phyloP scores from a whole-genome alignment of 345 rosid genomes.

The Draba incana region DNA sequence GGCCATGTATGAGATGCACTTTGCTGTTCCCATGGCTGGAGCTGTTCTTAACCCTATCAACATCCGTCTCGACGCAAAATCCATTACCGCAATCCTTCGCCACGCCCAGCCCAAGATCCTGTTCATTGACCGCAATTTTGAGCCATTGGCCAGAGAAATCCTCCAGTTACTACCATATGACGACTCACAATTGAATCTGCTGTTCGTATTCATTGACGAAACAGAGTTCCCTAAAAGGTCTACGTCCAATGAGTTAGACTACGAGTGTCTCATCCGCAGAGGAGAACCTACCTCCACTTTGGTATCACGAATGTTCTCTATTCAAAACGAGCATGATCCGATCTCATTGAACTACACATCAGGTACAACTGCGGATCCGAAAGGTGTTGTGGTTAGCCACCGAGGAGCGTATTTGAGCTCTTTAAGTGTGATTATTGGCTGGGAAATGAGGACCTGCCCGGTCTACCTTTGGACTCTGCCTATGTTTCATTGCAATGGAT shows the following conservation, averaged over 20 bases:
- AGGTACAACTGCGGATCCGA: slow-evolving; percentile 79
- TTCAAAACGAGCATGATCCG: slow-evolving; percentile 66
- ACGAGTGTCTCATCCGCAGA: slow-evolving; percentile 55
- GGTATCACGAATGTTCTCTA: slow-evolving; percentile 28
- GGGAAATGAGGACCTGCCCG: slow-evolving; percentile 49
- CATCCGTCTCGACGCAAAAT: slow-evolving; percentile 68
- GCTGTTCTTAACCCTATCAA: slow-evolving; percentile 83
- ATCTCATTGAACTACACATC: slow-evolving; percentile 79
- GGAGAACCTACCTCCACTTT: slow-evolving; percentile 42
- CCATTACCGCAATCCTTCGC: slow-evolving; percentile 53
- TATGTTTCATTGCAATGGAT: slow-evolving; percentile 88
- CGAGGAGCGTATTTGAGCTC: slow-evolving; percentile 76
- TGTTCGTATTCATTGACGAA: slow-evolving; percentile 35
- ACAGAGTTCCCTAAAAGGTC: background rate
- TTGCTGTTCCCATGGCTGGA: slow-evolving; percentile 86
- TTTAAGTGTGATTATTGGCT: slow-evolving; percentile 52
- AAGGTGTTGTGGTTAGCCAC: slow-evolving; percentile 82
- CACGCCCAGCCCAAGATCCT: slow-evolving; percentile 67
- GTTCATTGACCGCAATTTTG: slow-evolving; percentile 56
- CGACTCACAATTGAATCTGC: slow-evolving; percentile 44
- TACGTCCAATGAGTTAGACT: slow-evolving; percentile 36
- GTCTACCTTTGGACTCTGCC: slow-evolving; percentile 88
- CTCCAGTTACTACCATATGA: slow-evolving; percentile 47
- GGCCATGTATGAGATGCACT: slow-evolving; percentile 88
- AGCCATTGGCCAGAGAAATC: slow-evolving; percentile 50